A percentile compares a stretch with the other conserved stretches of the same genome.
Evolutionary conservation across 495 filamentous ascomycete species (phyloP).

Genomic region (Neurospora hispaniola): DNA sequence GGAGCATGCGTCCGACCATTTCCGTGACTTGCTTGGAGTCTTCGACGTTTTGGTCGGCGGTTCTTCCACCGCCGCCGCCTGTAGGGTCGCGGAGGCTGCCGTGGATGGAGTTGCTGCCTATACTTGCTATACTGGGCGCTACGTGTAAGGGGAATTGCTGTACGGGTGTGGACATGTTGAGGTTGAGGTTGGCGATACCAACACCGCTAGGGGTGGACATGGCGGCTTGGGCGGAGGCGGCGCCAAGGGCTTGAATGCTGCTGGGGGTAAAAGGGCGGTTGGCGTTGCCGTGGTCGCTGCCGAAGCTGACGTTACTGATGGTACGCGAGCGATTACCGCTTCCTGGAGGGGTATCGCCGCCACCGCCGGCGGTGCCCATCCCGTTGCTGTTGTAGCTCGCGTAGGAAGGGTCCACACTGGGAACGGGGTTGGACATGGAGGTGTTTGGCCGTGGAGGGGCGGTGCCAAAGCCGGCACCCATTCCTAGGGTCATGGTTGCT

Average conservation of each 20-base stretch:
- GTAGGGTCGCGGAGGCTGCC: constrained; percentile 18
- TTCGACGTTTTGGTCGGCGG: constrained; percentile 39
- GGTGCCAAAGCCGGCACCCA: constrained; percentile 7
- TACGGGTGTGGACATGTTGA: constrained; percentile 2
- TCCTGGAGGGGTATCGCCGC: constrained; percentile 43
- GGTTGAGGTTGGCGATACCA: constrained; percentile 19
- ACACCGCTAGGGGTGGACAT: not conserved
- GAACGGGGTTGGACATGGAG: constrained; percentile 38
- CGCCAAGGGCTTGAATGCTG: constrained; percentile 30
- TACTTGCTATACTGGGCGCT: not conserved
- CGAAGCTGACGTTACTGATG: constrained; percentile 77
- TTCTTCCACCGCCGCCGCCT: not conserved
- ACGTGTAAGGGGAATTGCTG: not conserved
- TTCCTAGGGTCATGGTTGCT: not conserved
- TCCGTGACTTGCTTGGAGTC: constrained; percentile 85
- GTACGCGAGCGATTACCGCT: constrained; percentile 56
- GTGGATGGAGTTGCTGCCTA: constrained; percentile 7
- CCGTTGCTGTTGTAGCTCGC: constrained; percentile 69
- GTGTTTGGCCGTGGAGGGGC: constrained; percentile 50
- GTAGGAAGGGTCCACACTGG: constrained; percentile 50
- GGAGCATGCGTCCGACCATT: constrained; percentile 89
- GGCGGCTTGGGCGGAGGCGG: constrained; percentile 19
- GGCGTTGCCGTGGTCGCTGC: constrained; percentile 34
- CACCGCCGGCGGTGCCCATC: constrained; percentile 61
- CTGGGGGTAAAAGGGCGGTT: constrained; percentile 43